Evolutionary conservation across 2,329 filamentous ascomycete genomes (phyloP), one percentile per base, ranked within the genome.

Genomic region (Diaporthe humulicola): DNA sequence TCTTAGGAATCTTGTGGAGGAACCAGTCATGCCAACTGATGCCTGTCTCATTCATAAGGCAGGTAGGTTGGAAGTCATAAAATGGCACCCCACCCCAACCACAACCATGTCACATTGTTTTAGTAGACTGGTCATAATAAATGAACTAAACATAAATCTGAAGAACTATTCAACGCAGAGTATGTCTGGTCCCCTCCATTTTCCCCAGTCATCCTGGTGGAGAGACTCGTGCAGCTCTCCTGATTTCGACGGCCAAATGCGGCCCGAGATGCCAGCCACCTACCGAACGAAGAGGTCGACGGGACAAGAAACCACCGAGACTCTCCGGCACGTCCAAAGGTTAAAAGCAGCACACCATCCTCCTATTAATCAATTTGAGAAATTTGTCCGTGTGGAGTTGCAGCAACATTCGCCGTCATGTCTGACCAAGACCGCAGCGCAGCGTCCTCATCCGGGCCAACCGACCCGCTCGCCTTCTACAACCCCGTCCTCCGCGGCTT

Each of bases 401-500:
- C 6, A 25, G 3, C 19, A 25, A 28, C 4, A 56, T 25, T 3
- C 25, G 40, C 14, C 45, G 33, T 12, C 15, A 73, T 76, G 73
- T 50, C 56, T 15, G 40, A 40, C n/a, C 22, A 45, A 69, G 45
- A 19, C 10, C 15, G 15, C 48, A 54, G 64, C n/a, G 45, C 15
- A 40, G 30, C 64, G 14, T 25, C 67, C 57, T 36, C 48, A 15
- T 17, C 54, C 28, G 45, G 69, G 22, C 28, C 19, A 36, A 17
- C 61, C 25, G 67, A 73, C 30, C 64, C 70, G 14, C 38, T 50
- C 25, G 33, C 61, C n/a, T 85, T 85, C 73, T 76, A 76, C n/a
- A 86, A 92, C 78, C 90, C 90, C 2, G 86, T 92, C 28, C 84
- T 92, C 52, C 84, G 86, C 2, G 90, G 90, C 33, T 92, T 91